Evolutionary conservation across 768 basidiomycete genomes (phyloP), one percentile per base, ranked within the genome.

Genomic region (Tulasnella sp.): DNA sequence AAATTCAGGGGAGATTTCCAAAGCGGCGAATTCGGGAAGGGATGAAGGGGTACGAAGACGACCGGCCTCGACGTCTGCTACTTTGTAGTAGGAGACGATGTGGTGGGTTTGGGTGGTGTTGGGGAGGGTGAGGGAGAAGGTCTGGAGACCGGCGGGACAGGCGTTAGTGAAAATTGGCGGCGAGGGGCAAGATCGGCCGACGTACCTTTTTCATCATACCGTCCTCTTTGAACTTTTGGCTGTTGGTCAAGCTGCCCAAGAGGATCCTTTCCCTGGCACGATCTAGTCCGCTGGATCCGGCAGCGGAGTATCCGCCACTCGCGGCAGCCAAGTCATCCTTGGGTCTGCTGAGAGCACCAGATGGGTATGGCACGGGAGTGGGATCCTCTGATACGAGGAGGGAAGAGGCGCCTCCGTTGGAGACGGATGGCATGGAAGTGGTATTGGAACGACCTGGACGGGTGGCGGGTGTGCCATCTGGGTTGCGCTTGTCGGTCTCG

Each of bases 131-230:
- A 98, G 86, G 15, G 96, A 97, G 83, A 98, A 96, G 11, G 96
- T 97, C 95, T 97, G 83, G 61, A 23, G 48, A 15, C 15, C 11
- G 16, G 44, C 3, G 16, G 69, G 5, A 70, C 44, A 71, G 18
- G 46, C 39, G 35, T 20, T 20, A 77, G 55, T 39, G 42, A 18
- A 70, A 29, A 44, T 37, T 10, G 37, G 2, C 67, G 29, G 23
- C 9, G 75, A 80, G 73, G 35, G 75, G 70, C 79, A 42, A 79
- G 79, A 39, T 72, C 73, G 46, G 5, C n/a, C 72, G 51, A 84
- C 89, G 81, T 69, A 95, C 97, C 90, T 98, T 98, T 87, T 99
- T 99, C 91, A 98, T 95, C 84, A 99, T 88, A 9, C 97, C 97
- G 78, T 95, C 92, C 0, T 88, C 84, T 83, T 96, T 97, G 88